These are phyloP conservation scores for Ganoderma multipileum DNA, from an alignment of 1,284 basidiomycete species.

Conservation along the genomic window DNA sequence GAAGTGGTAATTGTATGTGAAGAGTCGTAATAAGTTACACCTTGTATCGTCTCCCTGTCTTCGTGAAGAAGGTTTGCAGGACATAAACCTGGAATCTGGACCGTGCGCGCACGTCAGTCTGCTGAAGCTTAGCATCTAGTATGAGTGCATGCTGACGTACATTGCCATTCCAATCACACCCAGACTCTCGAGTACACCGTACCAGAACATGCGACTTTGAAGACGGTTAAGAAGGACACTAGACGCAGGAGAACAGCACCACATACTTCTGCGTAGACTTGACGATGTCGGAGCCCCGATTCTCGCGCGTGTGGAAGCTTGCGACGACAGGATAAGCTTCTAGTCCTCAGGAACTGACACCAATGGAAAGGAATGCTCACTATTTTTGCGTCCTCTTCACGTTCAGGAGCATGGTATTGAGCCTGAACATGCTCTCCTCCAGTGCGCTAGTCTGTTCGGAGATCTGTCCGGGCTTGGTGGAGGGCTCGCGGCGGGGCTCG, in stretches of 20 bases:
- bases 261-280: constrained; percentile 78
- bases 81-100: constrained; percentile 88
- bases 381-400: constrained; percentile 94
- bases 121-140: constrained; percentile 1
- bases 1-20: constrained; percentile 20
- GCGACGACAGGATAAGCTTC: not conserved
- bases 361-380: constrained; percentile 52
- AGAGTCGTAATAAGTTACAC: constrained; percentile 54
- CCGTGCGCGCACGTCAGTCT: constrained; percentile 15
- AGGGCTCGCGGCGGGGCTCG: constrained; percentile 85
- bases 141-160: constrained; percentile 51
- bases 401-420: constrained; percentile 84
- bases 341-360: constrained; percentile 13
- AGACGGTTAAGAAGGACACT: constrained; percentile 33
- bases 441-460: constrained; percentile 89
- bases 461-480: constrained; percentile 84
- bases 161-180: constrained; percentile 84
- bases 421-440: constrained; percentile 92
- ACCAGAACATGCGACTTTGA: constrained; percentile 87
- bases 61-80: constrained; percentile 92
- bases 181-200: constrained; percentile 79
- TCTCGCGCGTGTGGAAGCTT: constrained; percentile 85
- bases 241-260: constrained; percentile 24
- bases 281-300: constrained; percentile 81
- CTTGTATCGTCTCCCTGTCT: constrained; percentile 85